Percentiles rank a stretch among this genome's conserved stretches.
These are phyloP conservation scores for Diplodia seriata DNA, from an alignment of 2,329 filamentous ascomycete genomes.

Conservation along the genomic window DNA sequence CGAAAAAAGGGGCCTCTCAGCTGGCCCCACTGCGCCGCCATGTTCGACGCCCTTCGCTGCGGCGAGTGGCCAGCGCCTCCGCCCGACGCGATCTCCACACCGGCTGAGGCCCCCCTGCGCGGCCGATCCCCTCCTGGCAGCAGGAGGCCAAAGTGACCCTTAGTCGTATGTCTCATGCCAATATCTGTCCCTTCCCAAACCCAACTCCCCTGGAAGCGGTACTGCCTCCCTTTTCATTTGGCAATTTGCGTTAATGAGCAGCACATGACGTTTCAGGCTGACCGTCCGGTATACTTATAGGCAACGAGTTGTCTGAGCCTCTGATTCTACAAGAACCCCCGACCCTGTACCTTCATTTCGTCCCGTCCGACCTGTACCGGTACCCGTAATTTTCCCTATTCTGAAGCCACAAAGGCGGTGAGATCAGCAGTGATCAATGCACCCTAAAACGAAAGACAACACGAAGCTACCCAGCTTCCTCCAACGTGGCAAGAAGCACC, in stretches of 20 bases:
- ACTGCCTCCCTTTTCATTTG: constrained; percentile 31
- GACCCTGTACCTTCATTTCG: constrained; percentile 31
- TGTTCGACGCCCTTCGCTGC: constrained; percentile 21
- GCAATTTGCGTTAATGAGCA: constrained; percentile 26
- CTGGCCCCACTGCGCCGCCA: constrained; percentile 22
- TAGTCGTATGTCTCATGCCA: constrained; percentile 33
- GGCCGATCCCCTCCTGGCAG: constrained; percentile 26
- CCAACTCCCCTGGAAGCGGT: constrained; percentile 17
- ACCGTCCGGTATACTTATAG: constrained; percentile 23
- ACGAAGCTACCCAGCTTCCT: constrained; percentile 24
- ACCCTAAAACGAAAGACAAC: constrained; percentile 32
- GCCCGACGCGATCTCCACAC: constrained; percentile 25
- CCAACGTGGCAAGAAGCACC: constrained; percentile 31
- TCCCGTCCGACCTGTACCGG: constrained; percentile 22
- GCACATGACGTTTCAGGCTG: constrained; percentile 31
- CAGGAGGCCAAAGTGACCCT: constrained; percentile 26
- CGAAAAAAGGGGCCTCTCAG: constrained; percentile 9
- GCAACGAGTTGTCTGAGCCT: background rate
- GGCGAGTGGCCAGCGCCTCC: constrained; percentile 24
- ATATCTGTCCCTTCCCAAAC: constrained; percentile 29
- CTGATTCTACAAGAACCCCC: constrained; percentile 22
- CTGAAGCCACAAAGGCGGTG: constrained; percentile 31
- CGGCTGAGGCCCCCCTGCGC: constrained; percentile 27
- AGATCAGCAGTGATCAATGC: constrained; percentile 34
- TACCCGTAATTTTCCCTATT: constrained; percentile 27